Conservation (phyloP, 768 basidiomycete genomes). For the Macrolepiota albuminosa region DNA sequence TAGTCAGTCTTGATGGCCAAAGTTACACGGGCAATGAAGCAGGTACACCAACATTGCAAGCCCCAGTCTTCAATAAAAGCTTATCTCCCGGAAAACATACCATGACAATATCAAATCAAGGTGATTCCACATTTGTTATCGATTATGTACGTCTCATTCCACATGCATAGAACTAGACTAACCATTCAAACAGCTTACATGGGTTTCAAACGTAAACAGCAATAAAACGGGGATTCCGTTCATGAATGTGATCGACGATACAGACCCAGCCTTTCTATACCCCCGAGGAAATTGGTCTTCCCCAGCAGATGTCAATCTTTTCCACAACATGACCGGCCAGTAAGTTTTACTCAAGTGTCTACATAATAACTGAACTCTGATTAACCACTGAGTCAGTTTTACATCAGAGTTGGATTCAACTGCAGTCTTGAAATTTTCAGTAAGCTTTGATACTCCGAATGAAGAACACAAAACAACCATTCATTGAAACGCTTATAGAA, state of each 20-base stretch:
- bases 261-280: neutral
- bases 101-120: neutral
- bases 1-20: neutral
- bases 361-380: neutral
- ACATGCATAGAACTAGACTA: neutral
- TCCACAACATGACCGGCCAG: neutral
- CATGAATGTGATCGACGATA: neutral
- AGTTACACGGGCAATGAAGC: too few relatives aligned
- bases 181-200: neutral
- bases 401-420: neutral
- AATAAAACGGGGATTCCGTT: neutral
- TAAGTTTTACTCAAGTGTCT: neutral
- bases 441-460: neutral
- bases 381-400: neutral
- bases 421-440: neutral
- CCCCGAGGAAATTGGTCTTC: neutral
- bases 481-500: neutral
- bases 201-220: neutral
- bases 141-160: neutral
- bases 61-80: neutral
- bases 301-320: neutral
- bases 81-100: neutral
- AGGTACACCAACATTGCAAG: neutral
- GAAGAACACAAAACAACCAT: neutral
- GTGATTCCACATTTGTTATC: neutral